Base-by-base conservation (phyloP, 352 stramenopile genomes). In the Phytophthora fragariae region DNA sequence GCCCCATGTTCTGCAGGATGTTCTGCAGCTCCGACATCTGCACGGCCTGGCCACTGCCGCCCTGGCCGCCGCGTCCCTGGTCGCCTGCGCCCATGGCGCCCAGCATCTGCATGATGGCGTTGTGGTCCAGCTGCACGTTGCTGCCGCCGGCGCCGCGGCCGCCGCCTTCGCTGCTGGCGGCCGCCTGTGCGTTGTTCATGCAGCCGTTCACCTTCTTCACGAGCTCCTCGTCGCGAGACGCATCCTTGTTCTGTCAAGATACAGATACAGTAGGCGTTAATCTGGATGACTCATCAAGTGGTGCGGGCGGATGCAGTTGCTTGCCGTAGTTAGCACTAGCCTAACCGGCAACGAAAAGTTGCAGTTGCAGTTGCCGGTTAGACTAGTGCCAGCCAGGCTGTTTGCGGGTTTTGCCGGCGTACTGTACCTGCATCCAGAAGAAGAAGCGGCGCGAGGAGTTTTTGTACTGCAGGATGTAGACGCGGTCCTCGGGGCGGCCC, bases 401-500 rank as follows among this genome's bases (percentile, higher is more conserved):
- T 14, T 19, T 53, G 31, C 2, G 8, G 53, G 17, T 21, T 3
- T 15, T 27, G 24, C 24, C 24, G 2, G 24, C 24, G 24, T 27
- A 9, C 44, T 60, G 46, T 33, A 93, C 92, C 88, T 98, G 94
- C 92, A 98, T 98, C 94, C 94, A 98, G 77, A 98, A 98, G 77
- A 98, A 98, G 79, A 98, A 98, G 21, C 93, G 91, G 17, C 94
- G 90, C 8, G 87, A 88, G 64, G 88, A 97, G 76, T 94, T 95
- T 75, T 97, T 97, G 87, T 98, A 98, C 81, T 98, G 92, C 67
- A 98, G 73, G 57, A 98, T 77, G 73, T 93, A 97, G 24, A 98
- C 94, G 56, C 94, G 90, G 73, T 98, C 94, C 14, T 82, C 65
- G 3, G 83, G 70, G 21, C 89, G 86, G 24, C 94, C 93, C 5